These are phyloP conservation scores for Cercospora janseana DNA, from an alignment of 2,329 filamentous ascomycete species.

Conservation along the genomic window DNA sequence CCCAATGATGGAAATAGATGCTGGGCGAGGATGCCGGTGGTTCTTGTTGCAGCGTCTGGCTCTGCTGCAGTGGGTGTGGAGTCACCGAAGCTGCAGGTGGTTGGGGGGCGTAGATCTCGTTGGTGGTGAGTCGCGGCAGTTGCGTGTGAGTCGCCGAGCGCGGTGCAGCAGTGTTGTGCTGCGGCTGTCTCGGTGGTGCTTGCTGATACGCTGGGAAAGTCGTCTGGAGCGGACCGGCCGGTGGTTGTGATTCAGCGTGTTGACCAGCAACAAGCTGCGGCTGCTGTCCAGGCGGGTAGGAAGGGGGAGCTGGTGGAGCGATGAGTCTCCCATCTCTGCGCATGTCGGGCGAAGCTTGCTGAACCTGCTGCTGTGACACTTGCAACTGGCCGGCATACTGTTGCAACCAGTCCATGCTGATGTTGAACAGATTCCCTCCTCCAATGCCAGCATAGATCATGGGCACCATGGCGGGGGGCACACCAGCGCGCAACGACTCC, in stretches of 20 bases:
- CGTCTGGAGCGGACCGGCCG: conserved; percentile 37
- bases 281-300: conserved; percentile 26
- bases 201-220: conserved; percentile 43
- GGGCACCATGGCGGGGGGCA: conserved; percentile 53
- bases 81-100: conserved; percentile 42
- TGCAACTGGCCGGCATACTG: conserved; percentile 50
- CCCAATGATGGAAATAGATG: conserved; percentile 92
- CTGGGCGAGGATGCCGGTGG: conserved; percentile 67
- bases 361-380: conserved; percentile 34
- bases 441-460: conserved; percentile 56
- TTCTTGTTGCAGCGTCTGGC: conserved; percentile 58
- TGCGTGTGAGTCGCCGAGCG: conserved; percentile 48
- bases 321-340: conserved; percentile 44
- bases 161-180: conserved; percentile 42
- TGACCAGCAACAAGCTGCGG: conserved; percentile 41
- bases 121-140: conserved; percentile 53
- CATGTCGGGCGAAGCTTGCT: conserved; percentile 42
- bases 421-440: conserved; percentile 48
- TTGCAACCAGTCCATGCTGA: conserved; percentile 52
- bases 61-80: conserved; percentile 45
- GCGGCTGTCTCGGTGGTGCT: conserved; percentile 17
- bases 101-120: conserved; percentile 52
- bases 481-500: conserved; percentile 52
- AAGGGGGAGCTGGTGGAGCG: conserved; percentile 37
- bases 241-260: conserved; percentile 35